Evolutionary conservation across 306 rosid genomes (phyloP).

Genomic region (Spatholobus suberectus): DNA sequence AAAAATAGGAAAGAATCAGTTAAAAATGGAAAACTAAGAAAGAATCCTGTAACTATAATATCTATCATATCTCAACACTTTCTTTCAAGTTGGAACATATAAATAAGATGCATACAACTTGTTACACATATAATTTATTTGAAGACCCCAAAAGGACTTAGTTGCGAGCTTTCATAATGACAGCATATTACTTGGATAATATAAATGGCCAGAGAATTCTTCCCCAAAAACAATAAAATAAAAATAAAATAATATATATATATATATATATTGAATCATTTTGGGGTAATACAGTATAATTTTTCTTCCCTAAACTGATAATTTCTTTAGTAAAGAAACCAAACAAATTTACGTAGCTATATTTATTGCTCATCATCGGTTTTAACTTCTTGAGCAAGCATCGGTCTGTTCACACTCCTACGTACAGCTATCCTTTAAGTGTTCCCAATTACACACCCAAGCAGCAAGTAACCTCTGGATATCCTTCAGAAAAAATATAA

Average conservation of each 20-base stretch:
- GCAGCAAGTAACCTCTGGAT: slow-evolving; percentile 86
- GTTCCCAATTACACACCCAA: slow-evolving; percentile 43
- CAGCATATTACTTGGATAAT: not conserved
- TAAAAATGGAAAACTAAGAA: too few species aligned
- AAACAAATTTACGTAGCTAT: slow-evolving; percentile 32
- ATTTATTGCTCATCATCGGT: slow-evolving; percentile 1
- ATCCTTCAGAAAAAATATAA: slow-evolving; percentile 70
- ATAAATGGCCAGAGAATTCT: slow-evolving; percentile 9
- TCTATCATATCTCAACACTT: too few species aligned
- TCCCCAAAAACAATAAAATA: not conserved
- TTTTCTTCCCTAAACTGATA: not conserved
- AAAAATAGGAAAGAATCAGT: too few species aligned
- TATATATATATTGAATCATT: not conserved
- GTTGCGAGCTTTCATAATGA: too few species aligned
- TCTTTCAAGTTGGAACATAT: too few species aligned
- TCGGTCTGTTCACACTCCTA: not conserved
- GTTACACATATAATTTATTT: too few species aligned
- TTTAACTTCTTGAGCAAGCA: not conserved
- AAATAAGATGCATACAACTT: too few species aligned
- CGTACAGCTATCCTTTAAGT: slow-evolving; percentile 14
- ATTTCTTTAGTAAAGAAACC: not conserved
- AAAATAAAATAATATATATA: too few species aligned
- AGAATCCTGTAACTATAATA: too few species aligned
- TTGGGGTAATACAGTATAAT: not conserved
- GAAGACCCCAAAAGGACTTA: too few species aligned